A percentile compares a stretch with the other conserved stretches of the same genome.
phyloP scores from a whole-genome alignment of 352 stramenopile species.

The Globisporangium uncinulatum region DNA sequence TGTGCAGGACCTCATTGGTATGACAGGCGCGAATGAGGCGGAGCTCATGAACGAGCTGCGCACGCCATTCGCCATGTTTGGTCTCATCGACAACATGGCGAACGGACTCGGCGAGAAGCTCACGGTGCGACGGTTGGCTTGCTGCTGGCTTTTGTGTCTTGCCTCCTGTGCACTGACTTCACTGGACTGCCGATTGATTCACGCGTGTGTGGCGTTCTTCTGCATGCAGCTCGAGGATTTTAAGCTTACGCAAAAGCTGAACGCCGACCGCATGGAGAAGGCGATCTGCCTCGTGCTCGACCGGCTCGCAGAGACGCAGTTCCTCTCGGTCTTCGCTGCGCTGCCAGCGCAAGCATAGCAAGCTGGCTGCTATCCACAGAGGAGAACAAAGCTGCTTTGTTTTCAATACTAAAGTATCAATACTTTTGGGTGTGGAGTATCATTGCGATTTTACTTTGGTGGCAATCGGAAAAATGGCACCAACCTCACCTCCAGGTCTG shows the following conservation, averaged over 20 bases:
- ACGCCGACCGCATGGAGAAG: conserved; percentile 59
- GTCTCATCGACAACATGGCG: conserved; percentile 86
- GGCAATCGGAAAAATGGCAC: background rate
- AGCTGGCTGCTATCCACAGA: background rate
- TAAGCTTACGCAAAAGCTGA: conserved; percentile 71
- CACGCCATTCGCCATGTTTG: conserved; percentile 82
- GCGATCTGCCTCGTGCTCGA: conserved; percentile 56
- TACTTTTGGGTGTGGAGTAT: too few relatives aligned
- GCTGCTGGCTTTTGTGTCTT: background rate
- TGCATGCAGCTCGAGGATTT: conserved; percentile 51
- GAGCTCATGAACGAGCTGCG: conserved; percentile 80
- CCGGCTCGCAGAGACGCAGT: conserved; percentile 30
- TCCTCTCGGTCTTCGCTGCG: conserved; percentile 22
- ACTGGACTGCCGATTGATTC: background rate
- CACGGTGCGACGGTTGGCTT: conserved; percentile 27
- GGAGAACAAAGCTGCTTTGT: background rate
- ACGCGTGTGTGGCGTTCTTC: background rate
- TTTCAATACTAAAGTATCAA: background rate
- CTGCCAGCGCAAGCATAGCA: conserved; percentile 3
- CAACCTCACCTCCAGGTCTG: background rate
- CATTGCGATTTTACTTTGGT: background rate
- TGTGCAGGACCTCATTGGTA: conserved; percentile 70
- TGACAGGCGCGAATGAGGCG: conserved; percentile 86
- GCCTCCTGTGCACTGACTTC: background rate
- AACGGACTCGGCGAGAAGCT: conserved; percentile 80